These are phyloP conservation scores for Hygrophoropsis aurantiaca DNA, from an alignment of 768 basidiomycete species.

Conservation along the genomic window DNA sequence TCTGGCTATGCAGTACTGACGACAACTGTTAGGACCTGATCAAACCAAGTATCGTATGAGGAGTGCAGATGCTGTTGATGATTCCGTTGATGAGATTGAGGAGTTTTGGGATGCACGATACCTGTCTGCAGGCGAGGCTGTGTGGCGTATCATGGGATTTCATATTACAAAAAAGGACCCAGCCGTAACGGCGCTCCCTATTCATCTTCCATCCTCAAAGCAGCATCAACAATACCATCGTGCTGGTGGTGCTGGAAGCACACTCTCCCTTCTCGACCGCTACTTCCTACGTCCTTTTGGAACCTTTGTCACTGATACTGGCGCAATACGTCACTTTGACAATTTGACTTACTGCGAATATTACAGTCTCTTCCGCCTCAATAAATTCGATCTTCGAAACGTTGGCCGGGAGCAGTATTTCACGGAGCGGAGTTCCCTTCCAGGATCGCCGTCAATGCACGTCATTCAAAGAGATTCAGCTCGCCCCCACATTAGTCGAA, in stretches of 20 bases:
- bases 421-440: constrained; percentile 2
- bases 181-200: constrained; percentile 29
- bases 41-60: constrained; percentile 6
- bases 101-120: constrained; percentile 36
- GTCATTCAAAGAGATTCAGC: constrained; percentile 7
- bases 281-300: constrained; percentile 19
- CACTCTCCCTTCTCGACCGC: constrained; percentile 13
- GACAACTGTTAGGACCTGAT: constrained; percentile 21
- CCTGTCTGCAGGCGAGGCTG: constrained; percentile 34
- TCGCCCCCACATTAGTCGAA: constrained; percentile 1
- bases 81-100: constrained; percentile 31
- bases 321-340: constrained; percentile 3
- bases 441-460: constrained; percentile 10
- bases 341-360: constrained; percentile 16
- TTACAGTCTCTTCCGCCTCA: constrained; percentile 13
- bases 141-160: constrained; percentile 37
- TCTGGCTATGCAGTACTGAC: too few species aligned
- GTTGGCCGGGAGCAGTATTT: constrained; percentile 2
- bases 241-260: background rate
- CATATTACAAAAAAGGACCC: constrained; percentile 35
- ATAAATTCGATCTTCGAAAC: constrained; percentile 2
- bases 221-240: constrained; percentile 24
- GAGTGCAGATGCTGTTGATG: too few species aligned
- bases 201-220: constrained; percentile 26
- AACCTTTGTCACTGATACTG: background rate